phyloP scores from a whole-genome alignment of 106 monocot genomes.

The Acorus gramineus region DNA sequence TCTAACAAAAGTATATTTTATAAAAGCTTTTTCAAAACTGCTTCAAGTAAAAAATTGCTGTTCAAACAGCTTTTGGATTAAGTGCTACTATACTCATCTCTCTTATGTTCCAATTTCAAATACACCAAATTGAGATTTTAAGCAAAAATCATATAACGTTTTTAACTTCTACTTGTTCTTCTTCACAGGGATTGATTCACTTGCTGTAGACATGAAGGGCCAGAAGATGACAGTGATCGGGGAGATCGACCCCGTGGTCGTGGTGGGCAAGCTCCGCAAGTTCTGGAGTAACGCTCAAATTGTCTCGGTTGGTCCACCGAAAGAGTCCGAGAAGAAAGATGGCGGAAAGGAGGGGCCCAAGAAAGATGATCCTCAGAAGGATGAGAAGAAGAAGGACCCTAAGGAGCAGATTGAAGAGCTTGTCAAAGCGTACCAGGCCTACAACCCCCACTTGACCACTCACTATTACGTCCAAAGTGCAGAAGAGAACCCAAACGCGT shows the following conservation, averaged over 20 bases:
- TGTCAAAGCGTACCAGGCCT: slow-evolving; percentile 9
- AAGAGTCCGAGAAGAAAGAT: not conserved
- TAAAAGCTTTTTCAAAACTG: too few species aligned
- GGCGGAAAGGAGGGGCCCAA: slow-evolving; percentile 14
- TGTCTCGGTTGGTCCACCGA: slow-evolving; percentile 2
- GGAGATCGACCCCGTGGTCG: not conserved
- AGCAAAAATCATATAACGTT: too few species aligned
- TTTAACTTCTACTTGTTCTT: too few species aligned
- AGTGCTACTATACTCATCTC: too few species aligned
- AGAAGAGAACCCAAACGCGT: slow-evolving; percentile 29
- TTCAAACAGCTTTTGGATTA: too few species aligned
- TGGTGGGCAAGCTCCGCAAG: not conserved
- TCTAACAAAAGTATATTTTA: too few species aligned
- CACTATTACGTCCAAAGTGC: slow-evolving; percentile 14
- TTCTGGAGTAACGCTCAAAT: not conserved
- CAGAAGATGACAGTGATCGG: slow-evolving; percentile 6
- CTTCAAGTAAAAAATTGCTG: too few species aligned
- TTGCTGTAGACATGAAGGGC: slow-evolving; percentile 2
- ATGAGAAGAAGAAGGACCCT: slow-evolving; percentile 6
- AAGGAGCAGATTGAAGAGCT: slow-evolving; percentile 1
- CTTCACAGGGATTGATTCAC: slow-evolving; percentile 5
- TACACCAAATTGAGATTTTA: too few species aligned
- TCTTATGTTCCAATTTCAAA: too few species aligned
- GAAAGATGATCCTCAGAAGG: slow-evolving; percentile 8
- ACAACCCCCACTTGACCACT: slow-evolving; percentile 13